Evolutionary conservation across 1,284 basidiomycete species (phyloP).

Genomic region (Irpex sp.): DNA sequence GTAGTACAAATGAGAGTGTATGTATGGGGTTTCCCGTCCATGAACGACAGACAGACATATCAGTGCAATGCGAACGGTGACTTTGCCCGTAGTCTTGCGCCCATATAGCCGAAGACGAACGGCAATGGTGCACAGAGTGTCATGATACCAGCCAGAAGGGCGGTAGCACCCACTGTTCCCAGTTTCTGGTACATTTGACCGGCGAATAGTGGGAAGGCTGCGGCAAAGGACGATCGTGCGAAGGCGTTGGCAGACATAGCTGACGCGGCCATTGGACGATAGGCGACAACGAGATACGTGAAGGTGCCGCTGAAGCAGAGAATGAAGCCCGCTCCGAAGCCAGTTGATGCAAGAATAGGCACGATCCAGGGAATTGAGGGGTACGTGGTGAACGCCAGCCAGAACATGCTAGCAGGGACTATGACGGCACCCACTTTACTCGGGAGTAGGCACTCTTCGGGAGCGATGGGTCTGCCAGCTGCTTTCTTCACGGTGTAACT

Average conservation of each 20-base stretch:
- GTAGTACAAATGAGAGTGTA: not conserved
- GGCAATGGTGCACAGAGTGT: conserved; percentile 71
- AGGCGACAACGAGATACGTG: conserved; percentile 70
- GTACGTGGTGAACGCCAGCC: conserved; percentile 74
- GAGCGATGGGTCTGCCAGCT: conserved; percentile 51
- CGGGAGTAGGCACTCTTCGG: conserved; percentile 66
- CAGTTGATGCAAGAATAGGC: conserved; percentile 61
- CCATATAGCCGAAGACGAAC: conserved; percentile 33
- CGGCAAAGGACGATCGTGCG: conserved; percentile 65
- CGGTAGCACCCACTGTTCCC: conserved; percentile 73
- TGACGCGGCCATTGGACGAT: conserved; percentile 74
- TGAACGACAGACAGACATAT: not conserved
- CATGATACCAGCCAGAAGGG: conserved; percentile 68
- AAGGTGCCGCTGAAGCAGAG: conserved; percentile 69
- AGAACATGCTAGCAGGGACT: conserved; percentile 69
- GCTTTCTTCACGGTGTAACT: conserved; percentile 26
- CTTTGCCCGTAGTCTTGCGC: conserved; percentile 9
- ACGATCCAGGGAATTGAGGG: conserved; percentile 68
- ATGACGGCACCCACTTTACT: conserved; percentile 71
- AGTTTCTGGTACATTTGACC: conserved; percentile 53
- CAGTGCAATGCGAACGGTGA: conserved; percentile 7
- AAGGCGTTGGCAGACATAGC: conserved; percentile 77
- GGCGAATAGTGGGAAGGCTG: conserved; percentile 72
- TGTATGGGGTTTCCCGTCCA: not conserved
- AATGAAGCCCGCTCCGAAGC: conserved; percentile 57